These are phyloP conservation scores for Kappamyces sp. DNA, from an alignment of 192 early-diverging fungal genomes.

Conservation along the genomic window DNA sequence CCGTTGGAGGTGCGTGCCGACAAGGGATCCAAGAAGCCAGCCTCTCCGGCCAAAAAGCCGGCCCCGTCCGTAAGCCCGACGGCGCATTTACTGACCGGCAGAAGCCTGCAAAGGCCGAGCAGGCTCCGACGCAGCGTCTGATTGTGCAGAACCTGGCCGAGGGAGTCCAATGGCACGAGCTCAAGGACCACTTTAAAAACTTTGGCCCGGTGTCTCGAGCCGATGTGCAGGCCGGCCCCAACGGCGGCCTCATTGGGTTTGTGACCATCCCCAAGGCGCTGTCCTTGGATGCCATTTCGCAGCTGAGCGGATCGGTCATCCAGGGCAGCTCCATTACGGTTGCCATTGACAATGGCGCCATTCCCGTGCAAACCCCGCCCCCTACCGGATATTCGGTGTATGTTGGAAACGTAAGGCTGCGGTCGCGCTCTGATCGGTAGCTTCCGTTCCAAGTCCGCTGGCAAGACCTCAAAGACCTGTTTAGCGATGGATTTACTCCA, in stretches of 20 bases:
- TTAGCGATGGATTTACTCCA: conserved; percentile 41
- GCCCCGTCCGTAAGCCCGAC: too few species aligned
- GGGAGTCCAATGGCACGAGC: conserved; percentile 72
- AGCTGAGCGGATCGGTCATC: conserved; percentile 36
- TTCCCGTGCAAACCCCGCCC: background rate
- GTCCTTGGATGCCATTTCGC: conserved; percentile 32
- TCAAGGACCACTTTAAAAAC: conserved; percentile 72
- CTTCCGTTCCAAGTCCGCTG: conserved; percentile 43
- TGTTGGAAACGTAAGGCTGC: conserved; percentile 66
- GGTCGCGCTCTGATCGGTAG: conserved; percentile 21
- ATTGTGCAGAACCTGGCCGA: conserved; percentile 57
- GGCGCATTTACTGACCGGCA: too few species aligned
- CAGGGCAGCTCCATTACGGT: conserved; percentile 40
- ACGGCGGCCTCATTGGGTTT: conserved; percentile 68
- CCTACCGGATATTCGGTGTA: conserved; percentile 40
- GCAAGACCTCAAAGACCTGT: conserved; percentile 52
- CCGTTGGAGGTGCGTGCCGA: conserved; percentile 70
- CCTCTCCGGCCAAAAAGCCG: too few species aligned
- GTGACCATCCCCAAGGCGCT: conserved; percentile 35
- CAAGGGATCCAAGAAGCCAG: background rate
- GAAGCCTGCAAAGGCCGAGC: too few species aligned
- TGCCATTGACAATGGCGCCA: too few species aligned
- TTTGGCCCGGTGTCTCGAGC: conserved; percentile 57
- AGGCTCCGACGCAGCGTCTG: too few species aligned
- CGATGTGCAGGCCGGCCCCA: conserved; percentile 55